phyloP scores from a whole-genome alignment of 1,284 basidiomycete species.

The Trametes hirsuta region DNA sequence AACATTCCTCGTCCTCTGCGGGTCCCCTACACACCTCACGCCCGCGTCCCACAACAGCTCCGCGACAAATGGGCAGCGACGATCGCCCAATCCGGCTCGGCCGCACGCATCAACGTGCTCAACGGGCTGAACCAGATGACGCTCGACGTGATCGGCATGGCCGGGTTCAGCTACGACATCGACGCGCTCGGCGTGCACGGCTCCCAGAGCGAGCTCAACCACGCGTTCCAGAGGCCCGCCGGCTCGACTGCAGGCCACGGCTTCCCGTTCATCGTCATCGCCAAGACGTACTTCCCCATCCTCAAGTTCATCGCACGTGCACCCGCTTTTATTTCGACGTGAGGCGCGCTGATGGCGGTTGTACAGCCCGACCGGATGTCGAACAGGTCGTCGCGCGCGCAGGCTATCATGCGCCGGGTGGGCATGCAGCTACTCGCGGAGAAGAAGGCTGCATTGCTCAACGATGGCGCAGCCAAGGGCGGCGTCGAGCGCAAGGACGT shows the following conservation, averaged over 20 bases:
- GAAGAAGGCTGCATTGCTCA: slow-evolving; percentile 40
- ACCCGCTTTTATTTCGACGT: no score
- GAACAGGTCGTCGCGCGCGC: slow-evolving; percentile 14
- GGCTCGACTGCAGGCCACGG: slow-evolving; percentile 9
- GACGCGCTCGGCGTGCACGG: slow-evolving; percentile 34
- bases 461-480: slow-evolving; percentile 4
- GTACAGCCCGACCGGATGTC: neutral
- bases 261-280: slow-evolving; percentile 4
- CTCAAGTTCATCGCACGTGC: slow-evolving; percentile 18
- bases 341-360: no score
- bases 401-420: slow-evolving; percentile 38
- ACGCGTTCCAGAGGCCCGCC: slow-evolving; percentile 37
- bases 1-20: no score
- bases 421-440: slow-evolving; percentile 43
- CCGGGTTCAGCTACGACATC: slow-evolving; percentile 56
- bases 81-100: slow-evolving; percentile 10
- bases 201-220: slow-evolving; percentile 41
- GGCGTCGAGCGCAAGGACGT: slow-evolving; percentile 25
- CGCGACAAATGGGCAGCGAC: slow-evolving; percentile 31
- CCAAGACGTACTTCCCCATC: slow-evolving; percentile 9
- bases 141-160: slow-evolving; percentile 49
- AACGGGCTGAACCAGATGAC: slow-evolving; percentile 46
- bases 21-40: neutral
- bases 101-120: slow-evolving; percentile 42
- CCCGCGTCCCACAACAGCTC: slow-evolving; percentile 20